Base-by-base conservation (phyloP, 225 moss, liverwort and hornwort genomes). In the Sphagnum contortum region DNA sequence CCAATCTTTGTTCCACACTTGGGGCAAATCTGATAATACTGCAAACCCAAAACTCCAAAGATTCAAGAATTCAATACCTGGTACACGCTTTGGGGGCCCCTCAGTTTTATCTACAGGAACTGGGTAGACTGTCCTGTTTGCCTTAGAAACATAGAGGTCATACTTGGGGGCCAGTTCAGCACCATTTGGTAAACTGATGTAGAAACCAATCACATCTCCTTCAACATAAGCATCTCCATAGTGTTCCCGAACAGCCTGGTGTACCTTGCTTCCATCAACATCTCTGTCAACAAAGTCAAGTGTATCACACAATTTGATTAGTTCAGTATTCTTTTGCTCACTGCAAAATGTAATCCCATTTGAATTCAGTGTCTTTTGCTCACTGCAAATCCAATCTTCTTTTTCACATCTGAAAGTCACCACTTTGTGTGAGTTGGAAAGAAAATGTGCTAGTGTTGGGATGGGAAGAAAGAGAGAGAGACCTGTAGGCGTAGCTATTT, bases 251-350 rank as follows among this genome's bases (percentile, higher is more conserved):
- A 86, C 71, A 45, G 98, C 98, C 65, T 83, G 77, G 68, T 93
- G 92, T 69, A 93, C 85, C 87, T 91, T 98, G 81, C 85, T 89
- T 68, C 98, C 98, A 76, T 98, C 90, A 11, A 93, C 64, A 70
- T 98, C 98, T 59, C 91, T 91, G 78, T 75, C 29, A 29, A 29
- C 29, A 29, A 29, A 29, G 29, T 29, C 29, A 29, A 29, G 29
- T 29, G 29, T 29, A 29, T 29, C 29, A 29, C 29, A 29, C 29
- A 29, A 29, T 29, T 29, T 29, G 29, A 29, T 29, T 29, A 29
- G 29, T 29, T 29, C 29, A 29, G 29, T 29, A 29, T 29, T 29
- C 29, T 29, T 29, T 29, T 29, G 29, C 29, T 29, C 29, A 29
- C 29, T 29, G 29, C 29, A 29, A 29, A 29, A 29, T 29, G 29